Conservation (phyloP, 2,329 filamentous ascomycete genomes). For the Hymenoscyphus repandus region DNA sequence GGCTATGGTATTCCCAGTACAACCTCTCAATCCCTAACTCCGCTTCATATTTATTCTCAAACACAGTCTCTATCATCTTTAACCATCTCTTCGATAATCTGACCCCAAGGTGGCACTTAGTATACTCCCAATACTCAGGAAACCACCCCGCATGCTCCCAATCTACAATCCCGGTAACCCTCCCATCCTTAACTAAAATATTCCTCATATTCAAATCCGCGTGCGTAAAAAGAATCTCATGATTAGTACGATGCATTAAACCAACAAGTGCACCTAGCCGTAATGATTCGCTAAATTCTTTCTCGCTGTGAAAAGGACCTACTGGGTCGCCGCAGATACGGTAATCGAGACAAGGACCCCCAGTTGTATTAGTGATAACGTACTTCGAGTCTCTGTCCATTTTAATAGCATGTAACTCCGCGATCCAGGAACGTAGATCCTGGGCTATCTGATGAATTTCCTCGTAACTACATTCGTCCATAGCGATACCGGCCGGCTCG, state of each 20-base stretch:
- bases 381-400: constrained; percentile 1
- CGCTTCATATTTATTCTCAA: constrained; percentile 9
- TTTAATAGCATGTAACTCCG: constrained; percentile 8
- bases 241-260: constrained; percentile 8
- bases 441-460: constrained; percentile 9
- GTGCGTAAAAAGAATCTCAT: constrained; percentile 40
- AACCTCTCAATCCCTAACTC: constrained; percentile 11
- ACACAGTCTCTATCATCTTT: constrained; percentile 10
- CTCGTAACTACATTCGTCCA: constrained; percentile 9
- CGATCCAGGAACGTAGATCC: constrained; percentile 9
- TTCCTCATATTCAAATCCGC: constrained; percentile 43
- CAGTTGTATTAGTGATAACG: constrained; percentile 8
- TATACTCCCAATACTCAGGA: constrained; percentile 37
- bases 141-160: constrained; percentile 37
- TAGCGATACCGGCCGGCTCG: constrained; percentile 2
- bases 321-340: constrained; percentile 8
- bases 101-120: constrained; percentile 16
- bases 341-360: constrained; percentile 10
- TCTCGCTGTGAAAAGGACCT: constrained; percentile 10
- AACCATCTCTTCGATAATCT: constrained; percentile 11
- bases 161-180: constrained; percentile 37
- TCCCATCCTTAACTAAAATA: constrained; percentile 36
- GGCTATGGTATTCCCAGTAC: constrained; percentile 9
- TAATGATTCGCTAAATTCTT: constrained; percentile 10
- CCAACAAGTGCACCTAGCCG: constrained; percentile 2